Evolutionary conservation across 1,284 basidiomycete species (phyloP).

Genomic region (Trichosporon faecale): DNA sequence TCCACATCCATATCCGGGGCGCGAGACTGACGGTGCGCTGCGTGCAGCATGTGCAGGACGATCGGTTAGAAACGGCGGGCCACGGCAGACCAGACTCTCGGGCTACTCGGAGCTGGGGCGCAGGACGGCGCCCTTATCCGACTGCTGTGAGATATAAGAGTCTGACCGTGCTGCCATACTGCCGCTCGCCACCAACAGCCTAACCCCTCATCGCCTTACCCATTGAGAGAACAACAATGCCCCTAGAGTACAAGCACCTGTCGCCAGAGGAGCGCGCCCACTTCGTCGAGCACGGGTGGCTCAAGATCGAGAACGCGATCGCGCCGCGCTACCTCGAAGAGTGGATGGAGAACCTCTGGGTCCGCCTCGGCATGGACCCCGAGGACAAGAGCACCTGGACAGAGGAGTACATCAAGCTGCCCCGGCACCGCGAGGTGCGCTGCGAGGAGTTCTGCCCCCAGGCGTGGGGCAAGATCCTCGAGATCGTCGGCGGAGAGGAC

Average conservation of each 20-base stretch:
- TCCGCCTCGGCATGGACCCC: constrained; percentile 38
- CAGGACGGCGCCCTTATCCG: not conserved
- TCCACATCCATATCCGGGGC: not conserved
- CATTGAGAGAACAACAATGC: constrained; percentile 8
- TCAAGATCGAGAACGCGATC: constrained; percentile 35
- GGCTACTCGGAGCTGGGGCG: not conserved
- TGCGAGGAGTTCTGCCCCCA: constrained; percentile 33
- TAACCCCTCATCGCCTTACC: not conserved
- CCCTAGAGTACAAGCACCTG: constrained; percentile 26
- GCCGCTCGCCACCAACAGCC: not conserved
- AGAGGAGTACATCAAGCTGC: constrained; percentile 37
- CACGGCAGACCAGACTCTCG: not conserved
- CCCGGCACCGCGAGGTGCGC: constrained; percentile 33
- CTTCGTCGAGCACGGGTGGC: constrained; percentile 42
- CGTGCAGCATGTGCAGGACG: not conserved
- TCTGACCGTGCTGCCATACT: no score
- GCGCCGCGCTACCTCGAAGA: constrained; percentile 26
- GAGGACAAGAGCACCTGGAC: constrained; percentile 44
- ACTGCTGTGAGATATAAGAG: not conserved
- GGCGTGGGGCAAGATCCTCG: constrained; percentile 38
- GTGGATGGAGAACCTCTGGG: constrained; percentile 39
- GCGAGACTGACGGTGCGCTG: not conserved
- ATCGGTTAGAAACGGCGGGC: not conserved
- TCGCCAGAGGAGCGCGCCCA: constrained; percentile 27
- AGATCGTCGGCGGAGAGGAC: constrained; percentile 39